Evolutionary conservation across 208 protist genomes (phyloP).

Genomic region (Porcisia deanei): DNA sequence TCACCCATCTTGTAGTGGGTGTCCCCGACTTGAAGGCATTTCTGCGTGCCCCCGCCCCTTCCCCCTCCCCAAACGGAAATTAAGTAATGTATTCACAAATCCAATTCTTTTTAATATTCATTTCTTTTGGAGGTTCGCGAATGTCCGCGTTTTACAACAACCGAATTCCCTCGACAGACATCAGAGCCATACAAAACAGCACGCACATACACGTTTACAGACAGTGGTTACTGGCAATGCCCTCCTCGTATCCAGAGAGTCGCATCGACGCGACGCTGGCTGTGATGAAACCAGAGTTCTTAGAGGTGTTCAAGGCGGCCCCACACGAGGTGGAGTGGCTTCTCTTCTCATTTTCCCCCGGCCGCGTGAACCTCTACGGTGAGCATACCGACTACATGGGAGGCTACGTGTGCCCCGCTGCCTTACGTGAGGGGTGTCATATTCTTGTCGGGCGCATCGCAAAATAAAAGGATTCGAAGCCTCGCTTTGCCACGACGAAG

Average conservation of each 20-base stretch:
- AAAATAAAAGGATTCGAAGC: constrained; percentile 39
- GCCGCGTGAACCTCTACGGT: constrained; percentile 85
- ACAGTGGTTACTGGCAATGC: background rate
- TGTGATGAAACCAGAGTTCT: constrained; percentile 61
- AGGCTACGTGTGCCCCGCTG: constrained; percentile 65
- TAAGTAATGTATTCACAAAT: too few relatives aligned
- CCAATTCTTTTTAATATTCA: background rate
- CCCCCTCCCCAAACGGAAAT: too few relatives aligned
- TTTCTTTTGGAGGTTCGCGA: background rate
- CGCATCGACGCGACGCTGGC: constrained; percentile 42
- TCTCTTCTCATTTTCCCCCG: constrained; percentile 63
- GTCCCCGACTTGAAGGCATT: background rate
- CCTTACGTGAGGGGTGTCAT: constrained; percentile 51
- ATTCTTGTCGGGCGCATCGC: constrained; percentile 49
- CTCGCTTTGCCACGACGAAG: constrained; percentile 48
- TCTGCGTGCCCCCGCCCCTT: background rate
- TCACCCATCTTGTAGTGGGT: background rate
- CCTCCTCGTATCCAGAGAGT: constrained; percentile 38
- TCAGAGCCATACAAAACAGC: background rate
- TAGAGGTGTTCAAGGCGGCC: constrained; percentile 46
- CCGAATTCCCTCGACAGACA: background rate
- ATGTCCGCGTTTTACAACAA: too few relatives aligned
- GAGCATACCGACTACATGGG: constrained; percentile 89
- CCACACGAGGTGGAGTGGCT: constrained; percentile 51
- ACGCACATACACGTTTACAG: background rate